phyloP scores from a whole-genome alignment of 208 protist genomes.

The Leishmania turanica region DNA sequence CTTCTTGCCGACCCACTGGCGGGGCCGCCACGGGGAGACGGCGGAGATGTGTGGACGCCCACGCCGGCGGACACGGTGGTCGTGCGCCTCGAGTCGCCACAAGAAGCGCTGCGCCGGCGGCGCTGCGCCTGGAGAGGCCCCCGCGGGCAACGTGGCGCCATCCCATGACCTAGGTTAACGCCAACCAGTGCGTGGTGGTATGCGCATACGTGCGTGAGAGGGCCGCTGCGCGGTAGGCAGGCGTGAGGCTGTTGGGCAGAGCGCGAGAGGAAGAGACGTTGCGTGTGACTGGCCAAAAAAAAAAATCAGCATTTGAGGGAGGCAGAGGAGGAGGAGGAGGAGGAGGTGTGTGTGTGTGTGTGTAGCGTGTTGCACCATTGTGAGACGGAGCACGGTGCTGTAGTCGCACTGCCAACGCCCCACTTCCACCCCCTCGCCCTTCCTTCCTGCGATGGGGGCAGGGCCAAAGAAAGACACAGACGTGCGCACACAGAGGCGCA shows the following conservation, averaged over 20 bases:
- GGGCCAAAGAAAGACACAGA: not conserved
- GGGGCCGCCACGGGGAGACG: not conserved
- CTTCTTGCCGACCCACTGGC: not conserved
- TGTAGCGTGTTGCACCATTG: not conserved
- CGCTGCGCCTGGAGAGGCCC: not conserved
- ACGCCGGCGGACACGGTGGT: conserved; percentile 16
- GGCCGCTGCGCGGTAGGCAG: not conserved
- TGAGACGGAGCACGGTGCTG: not conserved
- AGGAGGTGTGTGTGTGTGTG: too few species aligned
- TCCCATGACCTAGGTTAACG: conserved; percentile 11
- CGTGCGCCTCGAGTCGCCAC: not conserved
- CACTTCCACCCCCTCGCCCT: not conserved
- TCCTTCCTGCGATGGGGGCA: not conserved
- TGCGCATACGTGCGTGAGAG: not conserved
- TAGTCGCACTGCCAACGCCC: too few species aligned
- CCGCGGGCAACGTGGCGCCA: conserved; percentile 10
- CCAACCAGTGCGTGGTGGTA: not conserved
- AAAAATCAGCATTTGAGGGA: not conserved
- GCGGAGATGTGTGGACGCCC: conserved; percentile 4
- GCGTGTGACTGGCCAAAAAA: not conserved
- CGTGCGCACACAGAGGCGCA: not conserved
- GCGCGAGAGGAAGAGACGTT: not conserved
- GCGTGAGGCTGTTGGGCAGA: not conserved
- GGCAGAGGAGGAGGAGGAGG: not conserved
- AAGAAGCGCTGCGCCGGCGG: not conserved